Percentiles rank a stretch among this genome's conserved stretches.
These are phyloP conservation scores for Glebionis coronaria DNA, from an alignment of 129 eudicot species.

Conservation along the genomic window DNA sequence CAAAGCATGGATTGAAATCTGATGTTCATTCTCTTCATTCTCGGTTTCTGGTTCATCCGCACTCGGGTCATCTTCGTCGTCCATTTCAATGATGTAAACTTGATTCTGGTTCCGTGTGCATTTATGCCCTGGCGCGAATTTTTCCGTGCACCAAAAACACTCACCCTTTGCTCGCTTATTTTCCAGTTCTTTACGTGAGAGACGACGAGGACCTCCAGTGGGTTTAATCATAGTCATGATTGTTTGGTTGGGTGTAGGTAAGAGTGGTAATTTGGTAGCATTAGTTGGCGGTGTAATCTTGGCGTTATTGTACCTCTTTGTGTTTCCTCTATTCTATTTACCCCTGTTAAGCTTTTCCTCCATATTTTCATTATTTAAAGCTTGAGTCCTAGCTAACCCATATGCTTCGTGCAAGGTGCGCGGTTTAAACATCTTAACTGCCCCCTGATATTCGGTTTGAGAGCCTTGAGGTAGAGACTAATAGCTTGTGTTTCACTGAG, in stretches of 20 bases:
- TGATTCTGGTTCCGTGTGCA: too few species aligned
- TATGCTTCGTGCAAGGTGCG: neutral
- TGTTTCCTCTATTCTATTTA: too few species aligned
- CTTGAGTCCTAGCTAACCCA: too few species aligned
- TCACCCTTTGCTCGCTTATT: too few species aligned
- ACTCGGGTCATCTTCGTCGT: too few species aligned
- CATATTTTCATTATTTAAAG: too few species aligned
- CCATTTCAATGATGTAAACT: too few species aligned
- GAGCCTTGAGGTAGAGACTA: conserved; percentile 7
- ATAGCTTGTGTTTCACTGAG: conserved; percentile 1
- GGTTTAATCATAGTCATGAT: neutral
- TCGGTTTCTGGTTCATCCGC: neutral
- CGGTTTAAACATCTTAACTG: neutral
- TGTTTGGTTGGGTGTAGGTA: neutral
- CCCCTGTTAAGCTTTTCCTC: too few species aligned
- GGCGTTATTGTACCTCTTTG: neutral
- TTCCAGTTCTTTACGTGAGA: neutral
- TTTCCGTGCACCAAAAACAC: too few species aligned
- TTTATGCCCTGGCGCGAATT: too few species aligned
- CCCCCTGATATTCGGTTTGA: conserved; percentile 1
- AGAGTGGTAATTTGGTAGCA: neutral
- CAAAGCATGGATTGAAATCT: neutral
- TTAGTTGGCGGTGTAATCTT: neutral
- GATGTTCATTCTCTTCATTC: neutral
- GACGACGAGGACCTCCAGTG: neutral